Base-by-base conservation (phyloP, 1,284 basidiomycete species). In the Cerrena zonata region DNA sequence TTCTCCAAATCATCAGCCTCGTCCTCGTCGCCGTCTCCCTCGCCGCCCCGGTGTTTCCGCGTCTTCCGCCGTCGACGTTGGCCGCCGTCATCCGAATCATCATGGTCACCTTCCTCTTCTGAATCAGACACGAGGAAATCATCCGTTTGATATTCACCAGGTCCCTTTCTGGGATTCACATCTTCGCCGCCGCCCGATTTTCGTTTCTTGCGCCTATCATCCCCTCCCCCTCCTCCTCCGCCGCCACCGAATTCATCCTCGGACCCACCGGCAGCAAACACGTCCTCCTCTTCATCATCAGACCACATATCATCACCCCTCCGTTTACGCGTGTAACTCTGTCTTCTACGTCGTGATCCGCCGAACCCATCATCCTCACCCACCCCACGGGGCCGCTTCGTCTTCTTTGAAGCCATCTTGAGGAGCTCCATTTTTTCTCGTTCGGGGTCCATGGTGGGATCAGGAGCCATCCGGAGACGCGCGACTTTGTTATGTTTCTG, bases 401-500 rank as follows among this genome's bases (percentile, higher is more conserved):
- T 74, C 61, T 85, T 84, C 64, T 77, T 82, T 37, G 78, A 78
- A 24, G 72, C 81, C 57, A 76, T 73, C 59, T 80, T 86, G 52
- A 83, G 73, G 54, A 86, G 61, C 58, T 91, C 89, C 63, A 78
- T 69, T 58, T 84, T 80, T 66, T 86, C 84, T 51, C 79, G 79
- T 60, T 88, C 86, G 18, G 86, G 84, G 59, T 86, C 88, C 65
- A 76, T 76, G 15, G 76, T 80, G 12, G 84, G 86, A 42, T 88
- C 86, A 15, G 82, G 80, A 15, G 80, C 87, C 77, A 88, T 84
- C 53, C 79, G 83, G 59, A 88, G 72, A 53, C 86, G 80, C 22
- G 84, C 86, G 50, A 87, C 80, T 65, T 86, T 90, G 67, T 74
- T 84, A 66, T 93, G 88, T 62, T 88, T 85, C 62, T 90, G 87